Percentiles rank a stretch among this genome's conserved stretches.
These are phyloP conservation scores for Jackrogersella minutella DNA, from an alignment of 495 filamentous ascomycete species.

Conservation along the genomic window DNA sequence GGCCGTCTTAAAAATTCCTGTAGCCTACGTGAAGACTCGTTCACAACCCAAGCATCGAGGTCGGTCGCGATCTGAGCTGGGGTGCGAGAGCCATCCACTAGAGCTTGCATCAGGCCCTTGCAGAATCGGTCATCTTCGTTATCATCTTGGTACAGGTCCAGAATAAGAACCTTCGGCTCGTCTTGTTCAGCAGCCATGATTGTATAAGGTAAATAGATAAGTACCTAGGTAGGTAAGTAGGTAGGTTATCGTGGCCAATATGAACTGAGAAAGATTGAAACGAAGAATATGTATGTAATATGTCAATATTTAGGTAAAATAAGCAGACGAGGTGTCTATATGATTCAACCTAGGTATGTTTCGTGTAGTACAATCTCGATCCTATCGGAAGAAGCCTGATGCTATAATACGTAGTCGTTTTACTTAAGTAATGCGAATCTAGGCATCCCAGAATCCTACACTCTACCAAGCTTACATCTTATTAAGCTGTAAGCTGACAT, in stretches of 20 bases:
- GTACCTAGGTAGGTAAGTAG: neutral
- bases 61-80: conserved; percentile 5
- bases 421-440: too few species aligned
- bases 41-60: conserved; percentile 20
- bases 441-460: too few species aligned
- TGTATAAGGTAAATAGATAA: neutral
- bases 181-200: conserved; percentile 21
- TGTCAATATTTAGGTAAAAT: too few species aligned
- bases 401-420: too few species aligned
- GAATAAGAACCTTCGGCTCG: conserved; percentile 15
- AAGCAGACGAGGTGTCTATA: too few species aligned
- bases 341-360: too few species aligned
- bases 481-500: too few species aligned
- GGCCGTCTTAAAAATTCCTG: conserved; percentile 5
- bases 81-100: conserved; percentile 20
- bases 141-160: conserved; percentile 14
- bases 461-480: too few species aligned
- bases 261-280: neutral
- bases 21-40: conserved; percentile 15
- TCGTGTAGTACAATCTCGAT: too few species aligned
- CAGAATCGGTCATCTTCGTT: conserved; percentile 16
- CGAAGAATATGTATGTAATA: neutral
- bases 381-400: too few species aligned
- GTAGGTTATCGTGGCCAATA: too few species aligned
- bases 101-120: conserved; percentile 5